phyloP scores from a whole-genome alignment of 257 asterid genomes.

The Gentiana straminea region DNA sequence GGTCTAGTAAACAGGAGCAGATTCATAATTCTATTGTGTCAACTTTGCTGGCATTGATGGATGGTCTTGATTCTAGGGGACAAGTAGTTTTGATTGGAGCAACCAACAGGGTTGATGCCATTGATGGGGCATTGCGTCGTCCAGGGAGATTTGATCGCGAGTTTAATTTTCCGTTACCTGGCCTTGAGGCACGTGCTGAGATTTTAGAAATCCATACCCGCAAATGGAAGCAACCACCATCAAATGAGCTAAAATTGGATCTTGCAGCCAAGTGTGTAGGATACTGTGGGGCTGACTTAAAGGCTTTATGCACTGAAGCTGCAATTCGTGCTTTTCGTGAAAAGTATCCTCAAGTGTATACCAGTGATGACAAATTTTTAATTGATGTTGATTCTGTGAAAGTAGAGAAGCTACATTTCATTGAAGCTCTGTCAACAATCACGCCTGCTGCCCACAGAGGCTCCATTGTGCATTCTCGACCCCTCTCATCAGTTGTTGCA shows the following conservation, averaged over 20 bases:
- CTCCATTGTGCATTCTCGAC: constrained; percentile 86
- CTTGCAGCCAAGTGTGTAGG: constrained; percentile 99
- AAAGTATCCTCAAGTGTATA: constrained; percentile 96
- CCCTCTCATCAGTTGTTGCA: constrained; percentile 71
- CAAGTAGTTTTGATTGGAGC: constrained; percentile 99
- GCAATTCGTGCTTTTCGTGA: constrained; percentile 98
- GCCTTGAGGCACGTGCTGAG: constrained; percentile 96
- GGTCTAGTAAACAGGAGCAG: constrained; percentile 99
- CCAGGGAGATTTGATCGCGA: constrained; percentile 99
- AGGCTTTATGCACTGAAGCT: constrained; percentile 99
- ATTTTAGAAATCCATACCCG: constrained; percentile 92
- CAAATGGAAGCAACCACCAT: constrained; percentile 92
- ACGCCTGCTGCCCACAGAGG: constrained; percentile 99
- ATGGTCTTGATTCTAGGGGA: constrained; percentile 98
- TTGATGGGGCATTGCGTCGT: constrained; percentile 99
- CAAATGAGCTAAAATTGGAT: constrained; percentile 71
- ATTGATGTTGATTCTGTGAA: constrained; percentile 90
- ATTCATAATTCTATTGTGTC: constrained; percentile 98
- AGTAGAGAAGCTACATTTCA: constrained; percentile 79
- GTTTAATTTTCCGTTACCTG: constrained; percentile 91
- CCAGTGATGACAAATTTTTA: constrained; percentile 89
- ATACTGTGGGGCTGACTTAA: constrained; percentile 97
- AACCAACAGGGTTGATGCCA: constrained; percentile 94
- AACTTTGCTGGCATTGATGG: constrained; percentile 95
- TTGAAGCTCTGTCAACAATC: constrained; percentile 91